Conservation (phyloP, 257 asterid species). For the Salvia hispanica region DNA sequence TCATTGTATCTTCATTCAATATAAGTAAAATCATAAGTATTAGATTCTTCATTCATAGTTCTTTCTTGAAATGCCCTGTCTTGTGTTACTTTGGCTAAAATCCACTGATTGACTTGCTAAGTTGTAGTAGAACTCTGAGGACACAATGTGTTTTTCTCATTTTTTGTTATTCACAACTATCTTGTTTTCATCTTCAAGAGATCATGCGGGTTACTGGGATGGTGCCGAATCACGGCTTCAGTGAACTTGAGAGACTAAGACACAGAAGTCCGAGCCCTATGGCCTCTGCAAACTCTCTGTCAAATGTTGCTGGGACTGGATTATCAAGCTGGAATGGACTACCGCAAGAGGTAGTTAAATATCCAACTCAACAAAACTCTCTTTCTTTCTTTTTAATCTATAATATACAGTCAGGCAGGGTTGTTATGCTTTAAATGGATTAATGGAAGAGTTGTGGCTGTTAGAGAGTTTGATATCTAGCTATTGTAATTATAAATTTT, state of each 20-base stretch:
- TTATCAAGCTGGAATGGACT: constrained; percentile 80
- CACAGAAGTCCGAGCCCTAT: constrained; percentile 98
- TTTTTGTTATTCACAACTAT: not conserved
- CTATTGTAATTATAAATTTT: not conserved
- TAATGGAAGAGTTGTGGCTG: not conserved
- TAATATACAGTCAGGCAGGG: not conserved
- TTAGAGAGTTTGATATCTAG: not conserved
- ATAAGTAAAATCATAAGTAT: not conserved
- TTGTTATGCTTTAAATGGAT: not conserved
- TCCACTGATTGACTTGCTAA: not conserved
- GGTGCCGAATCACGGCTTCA: constrained; percentile 77
- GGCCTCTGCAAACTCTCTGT: constrained; percentile 79
- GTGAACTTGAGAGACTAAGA: constrained; percentile 80
- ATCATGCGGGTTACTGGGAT: constrained; percentile 75
- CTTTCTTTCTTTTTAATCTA: not conserved
- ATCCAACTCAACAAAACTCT: not conserved
- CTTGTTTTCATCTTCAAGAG: constrained; percentile 38
- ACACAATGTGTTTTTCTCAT: not conserved
- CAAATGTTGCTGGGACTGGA: constrained; percentile 67
- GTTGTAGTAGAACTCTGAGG: not conserved
- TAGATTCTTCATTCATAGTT: not conserved
- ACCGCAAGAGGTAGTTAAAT: constrained; percentile 66
- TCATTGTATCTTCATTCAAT: not conserved
- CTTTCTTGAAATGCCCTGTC: not conserved
- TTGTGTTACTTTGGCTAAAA: not conserved